These are phyloP conservation scores for Boeremia exigua DNA, from an alignment of 2,329 filamentous ascomycete genomes.

Conservation along the genomic window DNA sequence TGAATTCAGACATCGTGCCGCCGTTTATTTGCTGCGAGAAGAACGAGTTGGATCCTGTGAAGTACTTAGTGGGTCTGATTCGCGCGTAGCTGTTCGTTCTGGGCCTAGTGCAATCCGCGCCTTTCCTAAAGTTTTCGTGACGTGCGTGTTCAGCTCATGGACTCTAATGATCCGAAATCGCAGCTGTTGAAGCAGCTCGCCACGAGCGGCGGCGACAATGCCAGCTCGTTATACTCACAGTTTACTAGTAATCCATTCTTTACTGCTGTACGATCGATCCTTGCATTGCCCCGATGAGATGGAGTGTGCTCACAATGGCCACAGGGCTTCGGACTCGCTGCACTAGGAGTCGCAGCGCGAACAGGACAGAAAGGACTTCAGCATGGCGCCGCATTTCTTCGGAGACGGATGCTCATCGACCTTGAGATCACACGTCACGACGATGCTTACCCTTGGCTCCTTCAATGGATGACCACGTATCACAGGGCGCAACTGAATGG, in stretches of 20 bases:
- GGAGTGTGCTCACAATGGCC: constrained; percentile 40
- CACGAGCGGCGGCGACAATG: constrained; percentile 38
- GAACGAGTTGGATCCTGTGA: not conserved
- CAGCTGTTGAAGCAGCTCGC: constrained; percentile 47
- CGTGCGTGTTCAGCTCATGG: constrained; percentile 33
- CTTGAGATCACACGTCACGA: constrained; percentile 96
- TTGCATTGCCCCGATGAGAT: constrained; percentile 50
- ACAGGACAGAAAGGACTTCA: constrained; percentile 80
- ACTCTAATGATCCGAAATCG: constrained; percentile 46
- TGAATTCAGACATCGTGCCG: no score
- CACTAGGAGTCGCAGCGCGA: constrained; percentile 80
- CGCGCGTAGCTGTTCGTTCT: constrained; percentile 11
- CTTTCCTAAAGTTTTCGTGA: constrained; percentile 17
- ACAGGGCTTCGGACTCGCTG: constrained; percentile 86
- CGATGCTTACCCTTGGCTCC: constrained; percentile 89
- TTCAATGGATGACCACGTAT: constrained; percentile 91
- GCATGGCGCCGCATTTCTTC: constrained; percentile 73
- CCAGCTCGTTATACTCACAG: constrained; percentile 52
- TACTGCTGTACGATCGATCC: constrained; percentile 56
- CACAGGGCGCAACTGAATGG: constrained; percentile 67
- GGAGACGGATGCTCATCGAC: constrained; percentile 87
- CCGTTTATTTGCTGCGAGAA: not conserved
- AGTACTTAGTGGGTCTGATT: not conserved
- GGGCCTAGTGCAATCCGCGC: constrained; percentile 25
- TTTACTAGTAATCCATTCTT: constrained; percentile 61